Conservation (phyloP, 306 rosid genomes). For the Begonia masoniana region DNA sequence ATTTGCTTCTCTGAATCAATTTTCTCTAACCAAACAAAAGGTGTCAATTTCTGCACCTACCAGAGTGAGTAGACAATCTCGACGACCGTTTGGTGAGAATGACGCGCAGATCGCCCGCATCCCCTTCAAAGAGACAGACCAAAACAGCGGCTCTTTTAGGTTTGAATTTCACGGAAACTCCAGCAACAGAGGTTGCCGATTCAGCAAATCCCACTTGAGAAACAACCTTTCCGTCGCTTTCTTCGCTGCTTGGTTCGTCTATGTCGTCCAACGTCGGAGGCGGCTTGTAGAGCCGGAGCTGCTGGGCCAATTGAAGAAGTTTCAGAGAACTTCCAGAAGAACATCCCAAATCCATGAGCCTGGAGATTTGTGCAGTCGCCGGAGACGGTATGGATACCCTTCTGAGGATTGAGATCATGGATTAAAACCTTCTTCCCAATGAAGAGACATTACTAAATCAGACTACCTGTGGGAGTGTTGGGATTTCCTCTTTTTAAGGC, state of each 20-base stretch:
- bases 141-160: constrained; percentile 83
- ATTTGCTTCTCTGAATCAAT: neutral
- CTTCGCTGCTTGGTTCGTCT: constrained; percentile 44
- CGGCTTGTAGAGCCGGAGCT: constrained; percentile 77
- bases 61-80: constrained; percentile 67
- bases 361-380: constrained; percentile 12
- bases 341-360: constrained; percentile 40
- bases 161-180: constrained; percentile 31
- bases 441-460: constrained; percentile 3
- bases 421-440: neutral
- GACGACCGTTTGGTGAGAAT: constrained; percentile 70
- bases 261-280: constrained; percentile 43
- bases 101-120: constrained; percentile 66
- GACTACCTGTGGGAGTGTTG: neutral
- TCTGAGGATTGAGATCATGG: constrained; percentile 53
- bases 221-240: constrained; percentile 48
- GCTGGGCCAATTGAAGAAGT: constrained; percentile 52
- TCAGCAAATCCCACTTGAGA: constrained; percentile 79
- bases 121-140: constrained; percentile 81
- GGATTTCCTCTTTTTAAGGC: neutral
- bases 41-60: constrained; percentile 22
- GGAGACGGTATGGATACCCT: constrained; percentile 18
- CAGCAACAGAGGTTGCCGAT: constrained; percentile 45
- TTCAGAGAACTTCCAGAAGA: constrained; percentile 22
- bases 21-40: constrained; percentile 9